A percentile compares a stretch with the other conserved stretches of the same genome.
phyloP scores from a whole-genome alignment of 1,284 basidiomycete species.

The Trichosporon sp. region DNA sequence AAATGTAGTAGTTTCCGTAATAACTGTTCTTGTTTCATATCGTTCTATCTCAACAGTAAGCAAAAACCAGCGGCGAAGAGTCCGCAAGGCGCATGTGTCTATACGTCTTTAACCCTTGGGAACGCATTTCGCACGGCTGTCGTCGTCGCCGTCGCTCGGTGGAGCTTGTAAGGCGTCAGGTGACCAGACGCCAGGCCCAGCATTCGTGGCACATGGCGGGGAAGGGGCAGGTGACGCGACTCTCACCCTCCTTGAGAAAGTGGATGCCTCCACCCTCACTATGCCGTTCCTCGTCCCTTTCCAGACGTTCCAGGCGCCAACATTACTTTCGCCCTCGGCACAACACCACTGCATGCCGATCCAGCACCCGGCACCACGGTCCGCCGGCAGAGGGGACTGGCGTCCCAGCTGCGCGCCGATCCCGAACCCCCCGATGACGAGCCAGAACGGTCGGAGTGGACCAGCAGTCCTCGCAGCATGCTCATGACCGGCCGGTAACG shows the following conservation, averaged over 20 bases:
- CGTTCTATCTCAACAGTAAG: neutral
- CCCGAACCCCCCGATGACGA: no score
- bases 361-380: no score
- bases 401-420: no score
- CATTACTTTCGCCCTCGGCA: no score
- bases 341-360: no score
- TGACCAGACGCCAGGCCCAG: neutral
- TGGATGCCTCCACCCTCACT: neutral
- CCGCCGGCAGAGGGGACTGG: no score
- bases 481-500: no score
- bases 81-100: conserved; percentile 16
- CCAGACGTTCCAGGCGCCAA: neutral
- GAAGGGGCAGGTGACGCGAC: neutral
- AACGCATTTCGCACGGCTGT: neutral
- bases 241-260: neutral
- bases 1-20: conserved; percentile 5
- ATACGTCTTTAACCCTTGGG: neutral
- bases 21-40: conserved; percentile 8
- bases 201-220: neutral
- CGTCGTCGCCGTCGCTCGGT: neutral
- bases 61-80: neutral
- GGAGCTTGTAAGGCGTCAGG: neutral
- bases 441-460: no score
- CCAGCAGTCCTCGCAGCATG: no score
- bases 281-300: neutral